Conservation (phyloP, 129 eudicot species). For the Saussurea involucrata region DNA sequence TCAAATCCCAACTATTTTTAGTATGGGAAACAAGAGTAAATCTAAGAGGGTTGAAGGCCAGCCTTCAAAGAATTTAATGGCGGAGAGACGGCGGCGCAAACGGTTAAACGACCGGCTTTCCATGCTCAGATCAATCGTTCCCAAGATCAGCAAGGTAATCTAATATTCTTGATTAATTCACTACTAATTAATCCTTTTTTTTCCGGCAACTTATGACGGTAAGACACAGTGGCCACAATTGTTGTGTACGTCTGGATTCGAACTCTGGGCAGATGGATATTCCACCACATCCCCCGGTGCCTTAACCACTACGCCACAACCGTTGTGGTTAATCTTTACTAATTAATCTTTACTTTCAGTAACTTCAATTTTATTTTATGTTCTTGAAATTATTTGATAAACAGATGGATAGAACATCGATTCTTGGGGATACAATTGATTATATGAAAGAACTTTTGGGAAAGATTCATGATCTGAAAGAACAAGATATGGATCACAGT, state of each 20-base stretch:
- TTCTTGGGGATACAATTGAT: constrained; percentile 84
- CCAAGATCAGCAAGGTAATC: constrained; percentile 77
- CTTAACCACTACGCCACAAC: too few relatives aligned
- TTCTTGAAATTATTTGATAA: background rate
- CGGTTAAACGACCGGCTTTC: constrained; percentile 77
- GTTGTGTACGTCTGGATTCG: too few relatives aligned
- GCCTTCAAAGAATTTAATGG: constrained; percentile 85
- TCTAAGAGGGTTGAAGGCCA: constrained; percentile 54
- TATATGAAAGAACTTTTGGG: constrained; percentile 75
- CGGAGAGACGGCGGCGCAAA: constrained; percentile 74
- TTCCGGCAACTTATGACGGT: too few relatives aligned
- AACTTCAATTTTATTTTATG: background rate
- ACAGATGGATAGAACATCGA: constrained; percentile 95
- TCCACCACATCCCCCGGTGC: too few relatives aligned
- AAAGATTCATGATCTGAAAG: constrained; percentile 51
- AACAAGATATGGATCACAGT: constrained; percentile 33
- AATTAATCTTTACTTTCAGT: background rate
- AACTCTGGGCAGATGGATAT: too few relatives aligned
- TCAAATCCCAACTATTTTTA: constrained; percentile 17
- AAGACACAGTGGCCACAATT: too few relatives aligned
- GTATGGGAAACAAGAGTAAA: constrained; percentile 41
- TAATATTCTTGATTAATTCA: background rate
- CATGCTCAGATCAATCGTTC: constrained; percentile 82
- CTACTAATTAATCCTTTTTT: background rate
- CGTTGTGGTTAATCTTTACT: too few relatives aligned